These are phyloP conservation scores for Salix caprea DNA, from an alignment of 345 rosid genomes.

Conservation along the genomic window DNA sequence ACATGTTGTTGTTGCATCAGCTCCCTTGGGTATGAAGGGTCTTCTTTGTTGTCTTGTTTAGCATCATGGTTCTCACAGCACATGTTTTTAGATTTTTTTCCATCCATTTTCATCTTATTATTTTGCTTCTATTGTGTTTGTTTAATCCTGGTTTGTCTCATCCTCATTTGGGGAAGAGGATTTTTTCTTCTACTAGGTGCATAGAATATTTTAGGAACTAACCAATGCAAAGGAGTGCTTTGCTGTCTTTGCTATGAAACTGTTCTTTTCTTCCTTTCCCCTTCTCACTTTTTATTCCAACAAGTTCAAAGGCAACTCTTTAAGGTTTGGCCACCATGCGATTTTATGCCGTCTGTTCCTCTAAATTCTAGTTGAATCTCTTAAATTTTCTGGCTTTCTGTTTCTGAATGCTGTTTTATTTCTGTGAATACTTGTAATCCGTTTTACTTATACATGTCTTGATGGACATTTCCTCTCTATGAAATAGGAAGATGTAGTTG, in stretches of 20 bases:
- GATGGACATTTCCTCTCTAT: constrained; percentile 3
- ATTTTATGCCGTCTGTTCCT: not conserved
- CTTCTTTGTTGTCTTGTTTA: not conserved
- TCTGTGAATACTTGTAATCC: not conserved
- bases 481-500: constrained; percentile 37
- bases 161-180: not conserved
- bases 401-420: not conserved
- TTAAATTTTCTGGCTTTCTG: not conserved
- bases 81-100: not conserved
- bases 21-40: not conserved
- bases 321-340: not conserved
- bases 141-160: not conserved
- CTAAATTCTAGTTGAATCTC: not conserved
- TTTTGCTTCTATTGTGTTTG: not conserved
- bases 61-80: not conserved
- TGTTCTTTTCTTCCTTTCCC: not conserved
- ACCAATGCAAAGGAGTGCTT: not conserved
- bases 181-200: not conserved
- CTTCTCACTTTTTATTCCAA: not conserved
- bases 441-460: not conserved
- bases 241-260: not conserved
- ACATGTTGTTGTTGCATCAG: not conserved
- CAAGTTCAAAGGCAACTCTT: not conserved
- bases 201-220: not conserved
- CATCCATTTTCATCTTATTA: not conserved